Percentiles rank a stretch among this genome's conserved stretches.
Conservation (phyloP, 345 rosid genomes). For the Aethionema arabicum region DNA sequence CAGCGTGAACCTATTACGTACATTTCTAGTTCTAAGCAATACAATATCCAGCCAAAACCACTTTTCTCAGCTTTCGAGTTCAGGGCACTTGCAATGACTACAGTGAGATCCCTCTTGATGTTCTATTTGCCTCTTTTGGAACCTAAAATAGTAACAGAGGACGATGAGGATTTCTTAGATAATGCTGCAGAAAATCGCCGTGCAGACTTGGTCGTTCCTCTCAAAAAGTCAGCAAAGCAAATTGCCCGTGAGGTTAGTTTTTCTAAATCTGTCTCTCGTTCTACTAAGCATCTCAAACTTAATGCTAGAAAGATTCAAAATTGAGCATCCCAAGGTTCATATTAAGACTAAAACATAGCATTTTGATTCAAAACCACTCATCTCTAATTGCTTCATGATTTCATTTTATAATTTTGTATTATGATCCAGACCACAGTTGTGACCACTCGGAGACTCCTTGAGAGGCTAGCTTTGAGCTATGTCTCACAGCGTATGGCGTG, state of each 20-base stretch:
- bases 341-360: not conserved
- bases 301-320: conserved; percentile 6
- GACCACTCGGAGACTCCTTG: conserved; percentile 81
- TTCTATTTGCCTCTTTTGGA: conserved; percentile 93
- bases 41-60: conserved; percentile 71
- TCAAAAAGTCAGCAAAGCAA: conserved; percentile 83
- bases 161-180: conserved; percentile 68
- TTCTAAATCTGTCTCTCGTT: conserved; percentile 2
- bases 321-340: not conserved
- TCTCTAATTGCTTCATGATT: conserved; percentile 18
- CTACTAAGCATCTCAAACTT: not conserved
- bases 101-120: conserved; percentile 79
- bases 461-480: conserved; percentile 81
- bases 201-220: conserved; percentile 73
- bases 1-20: conserved; percentile 48
- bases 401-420: conserved; percentile 18
- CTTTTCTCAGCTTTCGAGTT: conserved; percentile 82
- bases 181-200: conserved; percentile 46
- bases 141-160: conserved; percentile 54
- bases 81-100: conserved; percentile 71
- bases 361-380: not conserved
- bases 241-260: conserved; percentile 77
- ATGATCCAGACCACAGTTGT: conserved; percentile 71
- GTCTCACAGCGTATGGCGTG: conserved; percentile 90
- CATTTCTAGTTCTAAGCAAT: conserved; percentile 54